A percentile compares a stretch with the other conserved stretches of the same genome.
These are phyloP conservation scores for Hypoxylon sp. DNA, from an alignment of 2,329 filamentous ascomycete genomes.

Conservation along the genomic window DNA sequence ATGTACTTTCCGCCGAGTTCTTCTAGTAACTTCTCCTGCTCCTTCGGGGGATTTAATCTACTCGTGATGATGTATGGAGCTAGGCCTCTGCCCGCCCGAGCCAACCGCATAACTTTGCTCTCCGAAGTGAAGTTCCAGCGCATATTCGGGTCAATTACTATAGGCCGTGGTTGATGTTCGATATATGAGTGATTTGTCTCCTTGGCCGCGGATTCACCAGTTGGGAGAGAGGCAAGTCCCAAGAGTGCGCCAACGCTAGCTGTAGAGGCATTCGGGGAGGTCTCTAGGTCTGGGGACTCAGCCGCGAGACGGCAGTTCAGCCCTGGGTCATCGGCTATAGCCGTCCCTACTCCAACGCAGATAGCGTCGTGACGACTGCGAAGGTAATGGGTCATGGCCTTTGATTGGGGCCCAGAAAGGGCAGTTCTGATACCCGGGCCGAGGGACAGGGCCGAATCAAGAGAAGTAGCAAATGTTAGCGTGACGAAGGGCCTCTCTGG, in stretches of 20 bases:
- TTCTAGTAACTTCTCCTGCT: conserved; percentile 59
- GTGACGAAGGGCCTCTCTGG: conserved; percentile 66
- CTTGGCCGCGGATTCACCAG: conserved; percentile 48
- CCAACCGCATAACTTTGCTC: conserved; percentile 76
- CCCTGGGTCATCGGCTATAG: conserved; percentile 85
- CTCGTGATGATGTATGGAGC: conserved; percentile 80
- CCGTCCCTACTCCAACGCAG: conserved; percentile 85
- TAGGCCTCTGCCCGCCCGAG: conserved; percentile 73
- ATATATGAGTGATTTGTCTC: conserved; percentile 54
- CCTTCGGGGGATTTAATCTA: conserved; percentile 59
- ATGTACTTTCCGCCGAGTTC: conserved; percentile 68
- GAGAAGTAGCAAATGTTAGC: conserved; percentile 89
- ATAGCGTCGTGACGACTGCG: conserved; percentile 87
- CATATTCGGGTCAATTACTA: conserved; percentile 84
- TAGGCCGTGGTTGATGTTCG: conserved; percentile 78
- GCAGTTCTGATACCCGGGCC: conserved; percentile 83
- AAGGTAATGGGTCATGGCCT: conserved; percentile 93
- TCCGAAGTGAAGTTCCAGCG: conserved; percentile 74
- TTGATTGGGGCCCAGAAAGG: conserved; percentile 85
- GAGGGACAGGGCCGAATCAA: conserved; percentile 84
- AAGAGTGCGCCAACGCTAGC: conserved; percentile 40
- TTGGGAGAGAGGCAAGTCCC: conserved; percentile 35
- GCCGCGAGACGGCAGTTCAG: conserved; percentile 83
- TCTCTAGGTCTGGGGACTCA: conserved; percentile 48
- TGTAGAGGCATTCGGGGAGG: conserved; percentile 23